A percentile compares a stretch with the other conserved stretches of the same genome.
Conservation (phyloP, 148 eudicot species). For the Spergularia marina region DNA sequence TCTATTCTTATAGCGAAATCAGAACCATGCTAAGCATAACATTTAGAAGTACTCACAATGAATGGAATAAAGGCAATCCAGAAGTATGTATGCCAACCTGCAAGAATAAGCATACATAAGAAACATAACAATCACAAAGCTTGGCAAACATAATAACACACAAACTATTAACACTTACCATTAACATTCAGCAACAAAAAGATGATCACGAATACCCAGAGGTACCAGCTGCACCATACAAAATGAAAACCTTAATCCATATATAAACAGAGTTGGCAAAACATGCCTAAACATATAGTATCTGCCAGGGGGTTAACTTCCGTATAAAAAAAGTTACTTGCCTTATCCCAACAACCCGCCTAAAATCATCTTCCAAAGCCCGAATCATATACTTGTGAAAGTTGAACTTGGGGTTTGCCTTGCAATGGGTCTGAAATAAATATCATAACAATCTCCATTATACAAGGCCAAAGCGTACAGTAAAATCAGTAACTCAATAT, state of each 20-base stretch:
- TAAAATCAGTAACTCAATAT: not conserved
- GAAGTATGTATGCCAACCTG: constrained; percentile 99
- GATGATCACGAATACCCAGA: constrained; percentile 82
- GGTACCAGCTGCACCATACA: constrained; percentile 81
- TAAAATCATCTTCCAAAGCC: constrained; percentile 91
- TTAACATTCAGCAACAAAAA: constrained; percentile 83
- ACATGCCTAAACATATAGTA: not conserved
- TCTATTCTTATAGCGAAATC: too few relatives aligned
- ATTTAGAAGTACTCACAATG: constrained; percentile 29
- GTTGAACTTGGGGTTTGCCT: constrained; percentile 70
- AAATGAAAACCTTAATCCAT: constrained; percentile 14
- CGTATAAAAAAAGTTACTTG: constrained; percentile 25
- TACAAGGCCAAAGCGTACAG: not conserved
- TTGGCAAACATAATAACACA: not conserved
- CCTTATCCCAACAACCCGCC: constrained; percentile 93
- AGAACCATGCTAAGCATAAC: not conserved
- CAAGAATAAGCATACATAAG: constrained; percentile 10
- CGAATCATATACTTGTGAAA: constrained; percentile 97
- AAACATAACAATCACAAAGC: not conserved
- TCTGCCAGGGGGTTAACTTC: not conserved
- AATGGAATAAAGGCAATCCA: constrained; percentile 95
- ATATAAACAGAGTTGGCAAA: not conserved
- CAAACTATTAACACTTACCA: constrained; percentile 46
- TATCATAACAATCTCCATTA: not conserved
- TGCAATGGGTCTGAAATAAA: constrained; percentile 71